Percentiles rank a stretch among this genome's conserved stretches.
phyloP scores from a whole-genome alignment of 768 basidiomycete species.

The Hypholoma fasciculare region DNA sequence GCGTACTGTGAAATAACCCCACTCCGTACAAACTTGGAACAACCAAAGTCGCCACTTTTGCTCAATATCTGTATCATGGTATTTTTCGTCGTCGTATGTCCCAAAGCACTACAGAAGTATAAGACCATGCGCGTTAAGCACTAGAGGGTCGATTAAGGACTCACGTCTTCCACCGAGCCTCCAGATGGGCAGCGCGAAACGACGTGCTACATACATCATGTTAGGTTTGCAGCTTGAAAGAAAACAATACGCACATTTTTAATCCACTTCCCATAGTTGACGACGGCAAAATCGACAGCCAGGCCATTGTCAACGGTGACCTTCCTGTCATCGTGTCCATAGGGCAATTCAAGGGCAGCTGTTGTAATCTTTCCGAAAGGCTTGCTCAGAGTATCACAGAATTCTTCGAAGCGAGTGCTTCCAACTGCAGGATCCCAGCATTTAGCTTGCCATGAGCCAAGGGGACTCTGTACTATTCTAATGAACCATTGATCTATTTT shows the following conservation, averaged over 20 bases:
- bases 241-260: constrained; percentile 47
- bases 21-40: constrained; percentile 93
- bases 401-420: constrained; percentile 63
- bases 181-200: constrained; percentile 60
- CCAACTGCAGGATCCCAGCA: constrained; percentile 82
- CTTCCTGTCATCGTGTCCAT: constrained; percentile 49
- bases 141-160: constrained; percentile 3
- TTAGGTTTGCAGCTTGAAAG: background rate
- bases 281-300: constrained; percentile 55
- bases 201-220: constrained; percentile 36
- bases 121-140: background rate
- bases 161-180: constrained; percentile 32
- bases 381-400: constrained; percentile 59
- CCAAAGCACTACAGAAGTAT: constrained; percentile 72
- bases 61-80: constrained; percentile 56
- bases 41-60: constrained; percentile 86
- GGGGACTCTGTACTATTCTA: constrained; percentile 42
- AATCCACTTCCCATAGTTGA: constrained; percentile 80
- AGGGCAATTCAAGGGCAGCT: constrained; percentile 38
- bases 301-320: constrained; percentile 46
- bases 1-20: constrained; percentile 89
- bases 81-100: constrained; percentile 70
- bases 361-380: constrained; percentile 33
- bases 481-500: background rate
- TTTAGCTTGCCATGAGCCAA: constrained; percentile 79